Evolutionary conservation across 805 yeast species (phyloP), one percentile per base, ranked within the genome.

Genomic region (Pichia californica): DNA sequence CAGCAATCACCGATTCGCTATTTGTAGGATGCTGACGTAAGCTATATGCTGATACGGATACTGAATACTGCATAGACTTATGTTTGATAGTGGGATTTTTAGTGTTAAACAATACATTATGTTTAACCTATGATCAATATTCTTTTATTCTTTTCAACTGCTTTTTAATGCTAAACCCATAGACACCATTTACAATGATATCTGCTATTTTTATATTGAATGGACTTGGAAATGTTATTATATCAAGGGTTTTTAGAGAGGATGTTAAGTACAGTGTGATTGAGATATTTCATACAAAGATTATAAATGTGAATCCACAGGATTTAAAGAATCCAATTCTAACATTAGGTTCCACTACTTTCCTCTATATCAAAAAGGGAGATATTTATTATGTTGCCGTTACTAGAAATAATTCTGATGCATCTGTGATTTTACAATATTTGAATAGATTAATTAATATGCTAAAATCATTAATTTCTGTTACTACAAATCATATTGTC

Each of bases 231-330:
- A 97, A 89, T 58, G 79, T 88, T 18, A 67, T 91, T 33, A 77
- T 89, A 41, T 81, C 93, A 19, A 76, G 84, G 42, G 58, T 85
- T 30, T 81, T 81, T 61, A 73, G 81, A 44, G 88, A 83, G 43
- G 87, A 89, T 2, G 76, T 88, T 43, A 78, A 86, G 52, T 66
- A 91, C 41, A 83, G 83, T 43, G 79, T 89, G 18, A 70, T 93
- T 15, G 97, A 89, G 53, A 86, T 88, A 26, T 91, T 91, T 57
- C 74, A 96, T n/a, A 81, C 88, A 43, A 96, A 91, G 58, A 96
- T 91, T 23, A 87, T 91, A 33, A 70, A 85, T 27, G 7, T 18
- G 41, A 74, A 81, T 27, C 41, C 47, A 44, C 69, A 75, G 4
- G 80, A 74, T 19, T 62, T 68, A 39, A 46, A 80, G 49, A 75